A percentile compares a stretch with the other conserved stretches of the same genome.
phyloP scores from a whole-genome alignment of 768 basidiomycete genomes.

The Mycena galopus region DNA sequence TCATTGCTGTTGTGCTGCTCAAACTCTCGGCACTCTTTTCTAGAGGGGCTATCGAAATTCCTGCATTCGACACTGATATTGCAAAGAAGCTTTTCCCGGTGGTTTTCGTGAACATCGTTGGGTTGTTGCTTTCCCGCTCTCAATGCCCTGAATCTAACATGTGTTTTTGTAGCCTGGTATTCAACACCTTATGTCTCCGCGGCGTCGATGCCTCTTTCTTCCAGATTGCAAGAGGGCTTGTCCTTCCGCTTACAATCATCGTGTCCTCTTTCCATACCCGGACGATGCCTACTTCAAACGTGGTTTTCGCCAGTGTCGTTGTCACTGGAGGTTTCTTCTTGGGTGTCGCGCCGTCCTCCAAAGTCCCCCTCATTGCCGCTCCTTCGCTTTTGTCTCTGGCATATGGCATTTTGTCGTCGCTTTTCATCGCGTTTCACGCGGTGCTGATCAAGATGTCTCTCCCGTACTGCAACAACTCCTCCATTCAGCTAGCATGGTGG shows the following conservation, averaged over 20 bases:
- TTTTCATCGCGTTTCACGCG: conserved; percentile 82
- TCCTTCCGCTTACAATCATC: conserved; percentile 84
- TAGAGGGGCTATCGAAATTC: conserved; percentile 65
- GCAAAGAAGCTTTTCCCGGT: conserved; percentile 74
- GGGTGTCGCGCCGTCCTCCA: conserved; percentile 73
- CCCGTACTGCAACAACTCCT: conserved; percentile 76
- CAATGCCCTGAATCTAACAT: not conserved
- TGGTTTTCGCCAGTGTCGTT: conserved; percentile 68
- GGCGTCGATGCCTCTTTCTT: conserved; percentile 87
- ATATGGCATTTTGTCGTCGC: conserved; percentile 79
- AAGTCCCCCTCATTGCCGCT: conserved; percentile 54
- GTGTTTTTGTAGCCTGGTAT: conserved; percentile 61
- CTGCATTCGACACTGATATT: conserved; percentile 61
- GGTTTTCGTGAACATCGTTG: conserved; percentile 77
- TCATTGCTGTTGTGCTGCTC: conserved; percentile 75
- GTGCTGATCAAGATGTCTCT: conserved; percentile 82
- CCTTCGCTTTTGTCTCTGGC: conserved; percentile 72
- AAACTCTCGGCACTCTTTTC: conserved; percentile 65
- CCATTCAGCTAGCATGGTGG: conserved; percentile 84
- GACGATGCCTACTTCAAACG: conserved; percentile 63
- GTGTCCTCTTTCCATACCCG: conserved; percentile 74
- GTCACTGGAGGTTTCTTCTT: conserved; percentile 85
- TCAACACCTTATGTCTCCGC: conserved; percentile 84
- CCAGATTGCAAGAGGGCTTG: conserved; percentile 89
- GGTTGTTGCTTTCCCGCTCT: conserved; percentile 3